Base-by-base conservation (phyloP, 352 stramenopile genomes). In the Globisporangium irregulare region DNA sequence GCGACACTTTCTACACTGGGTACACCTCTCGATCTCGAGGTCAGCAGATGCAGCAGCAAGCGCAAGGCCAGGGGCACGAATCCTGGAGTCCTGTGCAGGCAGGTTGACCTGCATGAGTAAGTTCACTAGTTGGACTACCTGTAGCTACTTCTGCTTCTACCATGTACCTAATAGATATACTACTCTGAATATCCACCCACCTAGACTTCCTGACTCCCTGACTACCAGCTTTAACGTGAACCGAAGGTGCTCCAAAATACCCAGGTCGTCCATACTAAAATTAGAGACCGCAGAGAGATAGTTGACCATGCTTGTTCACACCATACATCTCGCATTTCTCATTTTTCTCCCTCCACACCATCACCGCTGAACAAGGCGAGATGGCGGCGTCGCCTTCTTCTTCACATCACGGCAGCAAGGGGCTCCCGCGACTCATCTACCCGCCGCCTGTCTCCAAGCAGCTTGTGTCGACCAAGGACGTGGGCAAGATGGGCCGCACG, bases 401-500 rank as follows among this genome's bases (percentile, higher is more conserved):
- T 38, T 38, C 32, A 38, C 32, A 38, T 10, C 32, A 38, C 8
- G 32, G 32, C 32, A 38, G 66, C 25, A 73, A 67, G 18, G 68
- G 75, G 2, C 68, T 89, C 0, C 81, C 82, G 20, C 73, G 79
- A 22, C 74, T 93, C 20, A 48, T 70, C 10, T 91, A 84, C 69
- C 72, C 81, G 9, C 68, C 80, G 6, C 65, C 75, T n/a, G 67
- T 63, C 3, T 75, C 78, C 36, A 78, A 86, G 59, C 75, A 78
- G 24, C 74, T 81, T 4, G 69, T 76, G 59, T 76, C 82, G 48
- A 74, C 85, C 94, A 32, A 32, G 29, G 29, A 8, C 0, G 29
- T 4, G 29, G 29, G 29, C 29, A 32, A 32, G 29, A 32, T 32
- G 29, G 8, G 29, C 29, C 29, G 29, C 29, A 32, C 29, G 29